Conservation (phyloP, 352 stramenopile species). For the Plasmopara muralis region DNA sequence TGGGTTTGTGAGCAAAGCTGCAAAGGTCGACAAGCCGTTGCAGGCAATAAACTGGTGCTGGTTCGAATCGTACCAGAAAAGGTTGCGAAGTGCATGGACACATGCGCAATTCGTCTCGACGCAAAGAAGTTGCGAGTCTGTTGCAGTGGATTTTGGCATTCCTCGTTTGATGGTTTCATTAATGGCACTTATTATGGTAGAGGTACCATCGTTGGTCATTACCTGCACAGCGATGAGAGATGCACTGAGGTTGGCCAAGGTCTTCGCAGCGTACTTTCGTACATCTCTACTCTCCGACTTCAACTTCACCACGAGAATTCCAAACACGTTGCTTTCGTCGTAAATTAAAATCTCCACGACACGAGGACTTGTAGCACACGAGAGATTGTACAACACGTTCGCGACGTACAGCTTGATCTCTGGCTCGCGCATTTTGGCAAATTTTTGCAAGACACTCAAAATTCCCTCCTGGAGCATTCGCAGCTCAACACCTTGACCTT, state of each 20-base stretch:
- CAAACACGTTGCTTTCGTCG: conserved; percentile 61
- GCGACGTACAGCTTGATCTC: conserved; percentile 81
- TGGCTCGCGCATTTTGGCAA: conserved; percentile 68
- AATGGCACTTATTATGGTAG: neutral
- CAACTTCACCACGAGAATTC: conserved; percentile 36
- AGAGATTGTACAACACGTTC: conserved; percentile 78
- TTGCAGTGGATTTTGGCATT: too few relatives aligned
- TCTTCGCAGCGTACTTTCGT: conserved; percentile 52
- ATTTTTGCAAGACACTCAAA: conserved; percentile 43
- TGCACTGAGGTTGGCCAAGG: conserved; percentile 59
- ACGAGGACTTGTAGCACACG: conserved; percentile 33
- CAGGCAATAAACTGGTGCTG: too few relatives aligned
- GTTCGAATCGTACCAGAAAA: too few relatives aligned
- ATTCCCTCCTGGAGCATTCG: conserved; percentile 7
- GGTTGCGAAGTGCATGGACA: too few relatives aligned
- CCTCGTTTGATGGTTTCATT: too few relatives aligned
- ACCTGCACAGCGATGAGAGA: conserved; percentile 43
- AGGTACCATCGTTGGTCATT: conserved; percentile 46
- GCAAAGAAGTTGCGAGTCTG: too few relatives aligned
- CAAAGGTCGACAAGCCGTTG: too few relatives aligned
- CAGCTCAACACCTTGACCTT: conserved; percentile 22
- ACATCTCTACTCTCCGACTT: conserved; percentile 43
- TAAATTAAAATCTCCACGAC: conserved; percentile 50
- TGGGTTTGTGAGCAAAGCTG: conserved; percentile 36
- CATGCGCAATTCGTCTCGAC: too few relatives aligned